Conservation (phyloP, 78 protist species). For the Speleostelium caveatum region DNA sequence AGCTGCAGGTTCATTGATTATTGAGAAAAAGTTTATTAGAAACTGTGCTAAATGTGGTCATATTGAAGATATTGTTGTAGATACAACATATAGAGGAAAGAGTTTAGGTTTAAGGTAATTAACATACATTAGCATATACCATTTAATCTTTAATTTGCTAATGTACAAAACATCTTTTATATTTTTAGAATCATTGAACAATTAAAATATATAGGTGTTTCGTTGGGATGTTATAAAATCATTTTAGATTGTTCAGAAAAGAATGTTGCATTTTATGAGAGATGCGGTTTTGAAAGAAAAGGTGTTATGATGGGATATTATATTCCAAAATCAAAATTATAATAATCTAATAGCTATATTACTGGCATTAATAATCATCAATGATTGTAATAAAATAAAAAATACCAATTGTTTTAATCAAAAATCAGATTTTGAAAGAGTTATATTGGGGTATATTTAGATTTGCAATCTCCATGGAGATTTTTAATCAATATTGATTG, state of each 20-base stretch:
- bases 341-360: too few species aligned
- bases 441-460: too few species aligned
- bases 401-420: too few species aligned
- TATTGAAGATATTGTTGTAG: slow-evolving; percentile 91
- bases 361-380: too few species aligned
- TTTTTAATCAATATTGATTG: too few species aligned
- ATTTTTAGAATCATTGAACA: slow-evolving; percentile 75
- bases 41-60: slow-evolving; percentile 80
- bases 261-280: slow-evolving; percentile 83
- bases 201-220: slow-evolving; percentile 52
- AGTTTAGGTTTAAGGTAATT: slow-evolving; percentile 67
- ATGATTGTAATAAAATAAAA: too few species aligned
- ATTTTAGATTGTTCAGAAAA: slow-evolving; percentile 85
- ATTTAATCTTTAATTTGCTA: neutral
- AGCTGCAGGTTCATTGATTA: slow-evolving; percentile 74
- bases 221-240: slow-evolving; percentile 80
- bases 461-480: too few species aligned
- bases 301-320: slow-evolving; percentile 67
- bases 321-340: slow-evolving; percentile 23
- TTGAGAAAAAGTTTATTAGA: slow-evolving; percentile 86
- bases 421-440: too few species aligned
- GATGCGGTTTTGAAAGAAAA: slow-evolving; percentile 65
- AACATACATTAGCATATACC: neutral
- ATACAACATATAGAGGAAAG: slow-evolving; percentile 61
- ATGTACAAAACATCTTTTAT: neutral